Evolutionary conservation across 495 filamentous ascomycete genomes (phyloP), one percentile per base, ranked within the genome.

Genomic region (Penicillium angulare): DNA sequence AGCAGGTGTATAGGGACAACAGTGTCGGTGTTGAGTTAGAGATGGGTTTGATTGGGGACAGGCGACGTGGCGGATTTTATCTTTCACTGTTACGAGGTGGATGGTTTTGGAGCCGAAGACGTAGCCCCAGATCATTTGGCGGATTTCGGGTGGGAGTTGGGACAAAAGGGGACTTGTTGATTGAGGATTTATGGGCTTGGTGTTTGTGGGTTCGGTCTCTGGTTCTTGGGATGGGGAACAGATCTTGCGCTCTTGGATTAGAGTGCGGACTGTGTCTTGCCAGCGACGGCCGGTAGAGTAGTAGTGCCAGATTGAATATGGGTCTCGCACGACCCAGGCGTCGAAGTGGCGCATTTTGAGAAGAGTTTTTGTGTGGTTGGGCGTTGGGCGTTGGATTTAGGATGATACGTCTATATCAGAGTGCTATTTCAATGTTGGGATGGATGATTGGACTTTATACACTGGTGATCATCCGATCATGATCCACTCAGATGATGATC

Each of bases 51-150:
- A 20, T 3, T 61, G 18, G 1, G 18, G 9, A 55, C 72, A 75
- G 36, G 67, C 63, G 5, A 75, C 67, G 43, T 75, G 72, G 9
- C 66, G 64, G 51, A 75, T 65, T 46, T 73, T 71, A 39, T 68
- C 56, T 46, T 71, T 72, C 27, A 75, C 38, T 33, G 69, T 66
- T 40, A 75, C 72, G 23, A 74, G 62, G 47, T 73, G 72, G 8
- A 75, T 53, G 39, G 63, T 69, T 12, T 69, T 61, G 40, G 73
- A 62, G 53, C 68, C 69, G 48, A 81, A 75, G 55, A 79, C 74
- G 46, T 80, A 76, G 13, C 62, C 57, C 62, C 79, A 83, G 31
- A 83, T 83, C 45, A 80, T 72, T 21, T 79, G 61, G 12, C 81
- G 76, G 47, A 85, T 70, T 60, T 85, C 81, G 7, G 70, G 59